phyloP scores from a whole-genome alignment of 345 rosid species.

The Hevea brasiliensis region DNA sequence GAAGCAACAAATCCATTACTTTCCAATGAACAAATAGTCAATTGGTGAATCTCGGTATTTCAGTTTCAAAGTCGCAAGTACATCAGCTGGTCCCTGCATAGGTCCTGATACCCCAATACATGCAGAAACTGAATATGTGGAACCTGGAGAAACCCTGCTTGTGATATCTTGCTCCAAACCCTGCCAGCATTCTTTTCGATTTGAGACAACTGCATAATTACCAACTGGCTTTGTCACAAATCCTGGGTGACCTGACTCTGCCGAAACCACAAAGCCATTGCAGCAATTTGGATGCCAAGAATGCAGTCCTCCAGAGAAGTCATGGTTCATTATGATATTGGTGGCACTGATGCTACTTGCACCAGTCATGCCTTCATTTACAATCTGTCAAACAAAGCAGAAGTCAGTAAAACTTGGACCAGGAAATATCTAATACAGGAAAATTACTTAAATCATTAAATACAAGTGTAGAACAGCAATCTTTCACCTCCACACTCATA shows the following conservation, averaged over 20 bases:
- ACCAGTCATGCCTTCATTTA: slow-evolving; percentile 31
- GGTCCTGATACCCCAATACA: slow-evolving; percentile 69
- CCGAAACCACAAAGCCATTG: slow-evolving; percentile 56
- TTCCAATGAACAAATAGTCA: slow-evolving; percentile 60
- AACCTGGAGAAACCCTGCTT: slow-evolving; percentile 52
- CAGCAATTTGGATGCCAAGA: slow-evolving; percentile 81
- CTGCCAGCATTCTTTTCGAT: slow-evolving; percentile 88
- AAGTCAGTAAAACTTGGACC: background rate
- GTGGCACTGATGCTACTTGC: slow-evolving; percentile 17
- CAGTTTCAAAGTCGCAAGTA: slow-evolving; percentile 77
- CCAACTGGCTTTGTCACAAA: slow-evolving; percentile 33
- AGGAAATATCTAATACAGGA: slow-evolving; percentile 3
- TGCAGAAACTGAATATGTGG: slow-evolving; percentile 64
- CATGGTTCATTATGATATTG: slow-evolving; percentile 64
- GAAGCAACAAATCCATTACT: slow-evolving; percentile 49
- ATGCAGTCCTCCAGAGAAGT: slow-evolving; percentile 70
- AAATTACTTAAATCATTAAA: background rate
- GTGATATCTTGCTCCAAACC: slow-evolving; percentile 94
- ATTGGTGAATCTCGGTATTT: slow-evolving; percentile 52
- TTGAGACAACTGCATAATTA: slow-evolving; percentile 68
- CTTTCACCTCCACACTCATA: background rate
- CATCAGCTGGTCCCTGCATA: slow-evolving; percentile 53
- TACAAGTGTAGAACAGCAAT: background rate
- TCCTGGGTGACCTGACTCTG: slow-evolving; percentile 37
- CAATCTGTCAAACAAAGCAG: slow-evolving; percentile 33